Evolutionary conservation across 2,329 filamentous ascomycete genomes (phyloP).

Genomic region (Aaosphaeria arxii): DNA sequence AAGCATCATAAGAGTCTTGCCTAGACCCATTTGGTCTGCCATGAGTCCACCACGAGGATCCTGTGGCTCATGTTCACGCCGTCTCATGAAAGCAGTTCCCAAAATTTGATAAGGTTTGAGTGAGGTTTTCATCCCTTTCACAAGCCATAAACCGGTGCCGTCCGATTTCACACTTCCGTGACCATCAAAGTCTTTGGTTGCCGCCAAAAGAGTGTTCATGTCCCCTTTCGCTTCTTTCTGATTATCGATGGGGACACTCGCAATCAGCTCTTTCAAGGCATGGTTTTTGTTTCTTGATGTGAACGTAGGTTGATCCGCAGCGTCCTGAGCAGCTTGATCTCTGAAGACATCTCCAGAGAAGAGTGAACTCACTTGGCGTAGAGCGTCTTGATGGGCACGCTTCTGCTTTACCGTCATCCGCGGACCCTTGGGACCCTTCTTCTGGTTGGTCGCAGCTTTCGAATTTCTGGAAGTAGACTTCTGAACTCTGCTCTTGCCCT

Average conservation of each 20-base stretch:
- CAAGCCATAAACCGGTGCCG: constrained; percentile 39
- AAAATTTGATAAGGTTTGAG: constrained; percentile 53
- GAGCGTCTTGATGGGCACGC: constrained; percentile 11
- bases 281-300: constrained; percentile 20
- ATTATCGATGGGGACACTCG: constrained; percentile 33
- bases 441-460: not conserved
- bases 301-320: constrained; percentile 22
- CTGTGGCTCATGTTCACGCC: constrained; percentile 42
- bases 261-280: constrained; percentile 41
- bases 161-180: constrained; percentile 28
- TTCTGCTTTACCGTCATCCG: constrained; percentile 16
- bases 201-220: constrained; percentile 35
- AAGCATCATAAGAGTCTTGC: constrained; percentile 41
- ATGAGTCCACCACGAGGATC: constrained; percentile 42
- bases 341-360: constrained; percentile 29
- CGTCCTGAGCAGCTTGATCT: constrained; percentile 24
- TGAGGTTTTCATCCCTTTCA: constrained; percentile 48
- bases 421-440: not conserved
- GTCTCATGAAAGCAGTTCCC: constrained; percentile 54
- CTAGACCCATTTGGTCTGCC: constrained; percentile 43
- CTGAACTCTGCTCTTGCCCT: constrained; percentile 2
- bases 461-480: constrained; percentile 1
- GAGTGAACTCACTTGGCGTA: constrained; percentile 19
- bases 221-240: constrained; percentile 31
- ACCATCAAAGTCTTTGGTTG: constrained; percentile 43